These are phyloP conservation scores for Claviceps fusiformis DNA, from an alignment of 2,329 filamentous ascomycete species.

Conservation along the genomic window DNA sequence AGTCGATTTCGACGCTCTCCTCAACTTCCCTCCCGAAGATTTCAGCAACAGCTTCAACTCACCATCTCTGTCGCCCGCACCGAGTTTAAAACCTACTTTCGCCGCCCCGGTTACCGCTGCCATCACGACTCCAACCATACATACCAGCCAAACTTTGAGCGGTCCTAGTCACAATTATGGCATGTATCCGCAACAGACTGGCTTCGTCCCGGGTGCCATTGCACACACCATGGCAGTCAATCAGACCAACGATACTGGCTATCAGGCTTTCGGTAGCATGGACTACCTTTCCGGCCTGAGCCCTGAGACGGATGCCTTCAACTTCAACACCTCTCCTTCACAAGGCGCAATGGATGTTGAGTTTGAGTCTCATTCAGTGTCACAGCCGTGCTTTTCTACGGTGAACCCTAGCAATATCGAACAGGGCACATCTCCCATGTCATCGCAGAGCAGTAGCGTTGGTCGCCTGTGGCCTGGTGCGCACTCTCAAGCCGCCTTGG, in stretches of 20 bases:
- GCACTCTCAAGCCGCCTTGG: conserved; percentile 76
- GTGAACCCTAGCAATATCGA: conserved; percentile 65
- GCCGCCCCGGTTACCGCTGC: conserved; percentile 37
- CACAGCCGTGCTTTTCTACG: conserved; percentile 50
- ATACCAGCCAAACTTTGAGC: conserved; percentile 47
- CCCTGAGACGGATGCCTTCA: conserved; percentile 52
- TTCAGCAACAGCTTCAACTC: conserved; percentile 39
- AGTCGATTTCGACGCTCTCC: conserved; percentile 41
- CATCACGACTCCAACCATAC: conserved; percentile 40
- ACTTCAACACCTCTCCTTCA: conserved; percentile 57
- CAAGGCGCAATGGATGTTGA: conserved; percentile 51
- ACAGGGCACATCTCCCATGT: conserved; percentile 37
- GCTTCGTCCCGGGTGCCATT: conserved; percentile 73
- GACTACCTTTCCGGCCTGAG: conserved; percentile 43
- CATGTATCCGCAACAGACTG: conserved; percentile 89
- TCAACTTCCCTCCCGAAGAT: conserved; percentile 52
- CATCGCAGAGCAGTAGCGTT: conserved; percentile 38
- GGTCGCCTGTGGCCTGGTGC: conserved; percentile 84
- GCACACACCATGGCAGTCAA: conserved; percentile 70
- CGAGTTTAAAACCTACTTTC: conserved; percentile 40
- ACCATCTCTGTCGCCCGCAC: conserved; percentile 43
- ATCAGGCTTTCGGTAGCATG: conserved; percentile 33
- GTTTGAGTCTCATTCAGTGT: conserved; percentile 30
- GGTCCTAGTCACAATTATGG: conserved; percentile 92
- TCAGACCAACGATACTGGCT: conserved; percentile 42